Evolutionary conservation across 2,329 filamentous ascomycete species (phyloP).

Genomic region (Arthrobotrys conoides): DNA sequence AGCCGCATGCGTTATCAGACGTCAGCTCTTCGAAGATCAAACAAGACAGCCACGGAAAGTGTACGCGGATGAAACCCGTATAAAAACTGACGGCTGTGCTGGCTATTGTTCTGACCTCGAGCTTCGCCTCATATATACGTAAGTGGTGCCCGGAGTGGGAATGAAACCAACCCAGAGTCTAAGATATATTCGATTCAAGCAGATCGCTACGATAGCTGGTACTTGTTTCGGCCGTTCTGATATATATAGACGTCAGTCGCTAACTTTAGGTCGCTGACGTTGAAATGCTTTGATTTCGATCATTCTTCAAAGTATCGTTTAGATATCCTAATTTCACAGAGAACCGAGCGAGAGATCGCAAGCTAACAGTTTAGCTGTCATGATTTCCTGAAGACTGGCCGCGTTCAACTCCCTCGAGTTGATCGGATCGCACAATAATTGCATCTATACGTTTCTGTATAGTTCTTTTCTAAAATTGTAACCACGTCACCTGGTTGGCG

Average conservation of each 20-base stretch:
- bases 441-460: no score
- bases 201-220: not conserved
- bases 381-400: no score
- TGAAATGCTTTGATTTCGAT: not conserved
- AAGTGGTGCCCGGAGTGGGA: not conserved
- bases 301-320: no score
- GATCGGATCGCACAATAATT: no score
- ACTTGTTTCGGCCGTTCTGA: not conserved
- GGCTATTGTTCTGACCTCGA: not conserved
- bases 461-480: no score
- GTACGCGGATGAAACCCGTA: slow-evolving; percentile 8
- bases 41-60: not conserved
- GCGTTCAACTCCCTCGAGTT: no score
- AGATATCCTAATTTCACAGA: no score
- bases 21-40: slow-evolving; percentile 20
- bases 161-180: no score
- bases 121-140: not conserved
- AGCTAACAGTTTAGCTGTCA: not conserved
- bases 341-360: not conserved
- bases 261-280: not conserved
- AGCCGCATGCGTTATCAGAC: not conserved
- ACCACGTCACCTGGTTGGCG: no score
- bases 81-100: not conserved
- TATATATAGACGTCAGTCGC: not conserved
- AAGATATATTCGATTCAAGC: not conserved